These are phyloP conservation scores for Lachancea dasiensis DNA, from an alignment of 805 yeast species.

Conservation along the genomic window DNA sequence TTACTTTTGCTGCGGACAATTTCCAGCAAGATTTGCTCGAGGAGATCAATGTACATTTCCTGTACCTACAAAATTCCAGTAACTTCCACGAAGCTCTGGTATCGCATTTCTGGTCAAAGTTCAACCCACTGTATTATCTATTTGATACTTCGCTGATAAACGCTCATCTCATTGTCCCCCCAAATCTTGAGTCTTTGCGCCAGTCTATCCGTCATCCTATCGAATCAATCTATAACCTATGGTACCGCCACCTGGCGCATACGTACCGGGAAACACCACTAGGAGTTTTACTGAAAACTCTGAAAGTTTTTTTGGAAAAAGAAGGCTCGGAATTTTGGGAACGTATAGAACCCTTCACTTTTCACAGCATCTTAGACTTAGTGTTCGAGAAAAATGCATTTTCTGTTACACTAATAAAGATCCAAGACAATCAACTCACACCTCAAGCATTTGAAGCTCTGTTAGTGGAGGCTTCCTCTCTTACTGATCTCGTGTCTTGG, in stretches of 20 bases:
- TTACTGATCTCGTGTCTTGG: slow-evolving; percentile 52
- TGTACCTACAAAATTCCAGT: slow-evolving; percentile 47
- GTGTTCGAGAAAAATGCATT: slow-evolving; percentile 51
- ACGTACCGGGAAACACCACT: slow-evolving; percentile 34
- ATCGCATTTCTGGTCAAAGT: slow-evolving; percentile 30
- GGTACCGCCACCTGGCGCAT: slow-evolving; percentile 29
- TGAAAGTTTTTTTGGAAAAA: slow-evolving; percentile 39
- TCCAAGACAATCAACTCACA: slow-evolving; percentile 25
- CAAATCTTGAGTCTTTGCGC: slow-evolving; percentile 27
- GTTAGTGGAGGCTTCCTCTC: slow-evolving; percentile 26
- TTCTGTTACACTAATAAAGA: slow-evolving; percentile 32
- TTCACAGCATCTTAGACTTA: slow-evolving; percentile 52
- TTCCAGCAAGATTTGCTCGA: slow-evolving; percentile 41
- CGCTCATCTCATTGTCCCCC: slow-evolving; percentile 27
- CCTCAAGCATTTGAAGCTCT: slow-evolving; percentile 28
- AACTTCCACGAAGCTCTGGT: slow-evolving; percentile 36
- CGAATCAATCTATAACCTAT: slow-evolving; percentile 30
- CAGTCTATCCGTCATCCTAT: slow-evolving; percentile 26
- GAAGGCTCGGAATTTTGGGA: slow-evolving; percentile 50
- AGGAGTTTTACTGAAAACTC: slow-evolving; percentile 50
- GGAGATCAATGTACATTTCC: slow-evolving; percentile 49
- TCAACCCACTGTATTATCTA: slow-evolving; percentile 27
- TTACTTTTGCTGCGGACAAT: slow-evolving; percentile 14
- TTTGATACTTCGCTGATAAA: slow-evolving; percentile 22
- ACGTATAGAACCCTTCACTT: slow-evolving; percentile 46